These are phyloP conservation scores for Ceratocystis albifundus DNA, from an alignment of 2,329 filamentous ascomycete genomes.

Conservation along the genomic window DNA sequence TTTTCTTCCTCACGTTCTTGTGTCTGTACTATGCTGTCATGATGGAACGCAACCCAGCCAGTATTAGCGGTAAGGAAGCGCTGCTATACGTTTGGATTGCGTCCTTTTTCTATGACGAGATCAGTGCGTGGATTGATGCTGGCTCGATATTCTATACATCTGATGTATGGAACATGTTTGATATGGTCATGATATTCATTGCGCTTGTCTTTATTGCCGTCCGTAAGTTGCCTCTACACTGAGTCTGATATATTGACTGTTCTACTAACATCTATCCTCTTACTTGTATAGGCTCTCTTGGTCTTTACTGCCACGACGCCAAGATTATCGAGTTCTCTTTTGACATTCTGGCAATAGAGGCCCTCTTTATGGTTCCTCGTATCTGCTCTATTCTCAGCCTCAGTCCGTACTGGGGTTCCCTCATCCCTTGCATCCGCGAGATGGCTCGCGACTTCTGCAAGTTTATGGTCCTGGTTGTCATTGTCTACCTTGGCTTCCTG, in stretches of 20 bases:
- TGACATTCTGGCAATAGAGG: conserved; percentile 79
- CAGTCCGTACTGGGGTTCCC: conserved; percentile 79
- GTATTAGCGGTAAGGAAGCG: conserved; percentile 57
- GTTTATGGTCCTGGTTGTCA: conserved; percentile 66
- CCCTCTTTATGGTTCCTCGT: conserved; percentile 77
- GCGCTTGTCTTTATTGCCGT: conserved; percentile 59
- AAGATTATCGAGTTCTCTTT: conserved; percentile 68
- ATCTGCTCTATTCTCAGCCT: conserved; percentile 79
- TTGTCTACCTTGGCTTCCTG: conserved; percentile 77
- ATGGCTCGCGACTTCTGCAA: conserved; percentile 91
- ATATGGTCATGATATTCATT: conserved; percentile 61
- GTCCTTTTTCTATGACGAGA: conserved; percentile 77
- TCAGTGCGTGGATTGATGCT: conserved; percentile 75
- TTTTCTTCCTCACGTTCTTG: conserved; percentile 69
- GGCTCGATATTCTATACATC: conserved; percentile 75
- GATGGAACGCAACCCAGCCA: conserved; percentile 54
- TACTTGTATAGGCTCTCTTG: conserved; percentile 46
- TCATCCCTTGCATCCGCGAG: conserved; percentile 82
- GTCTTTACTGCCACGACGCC: conserved; percentile 46
- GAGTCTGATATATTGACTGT: conserved; percentile 9
- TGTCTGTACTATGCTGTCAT: conserved; percentile 78
- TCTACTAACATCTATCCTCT: background rate
- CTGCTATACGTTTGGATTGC: conserved; percentile 76
- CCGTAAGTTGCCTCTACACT: conserved; percentile 41
- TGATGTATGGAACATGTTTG: conserved; percentile 71